Base-by-base conservation (phyloP, 441 rosid genomes). In the Omphalea diandra region DNA sequence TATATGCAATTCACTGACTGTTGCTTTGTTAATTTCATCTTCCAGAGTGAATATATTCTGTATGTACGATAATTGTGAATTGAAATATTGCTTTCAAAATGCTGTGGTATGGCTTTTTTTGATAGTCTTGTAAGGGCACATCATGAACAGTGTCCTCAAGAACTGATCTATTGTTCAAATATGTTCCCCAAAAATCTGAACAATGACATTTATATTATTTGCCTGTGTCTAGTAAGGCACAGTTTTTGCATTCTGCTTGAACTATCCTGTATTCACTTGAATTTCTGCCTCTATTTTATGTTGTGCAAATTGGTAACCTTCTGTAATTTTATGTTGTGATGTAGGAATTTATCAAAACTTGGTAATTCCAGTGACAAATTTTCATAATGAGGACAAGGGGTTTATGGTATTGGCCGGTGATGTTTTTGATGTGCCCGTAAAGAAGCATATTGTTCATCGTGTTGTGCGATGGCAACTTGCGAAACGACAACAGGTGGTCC, bases 391-490 rank as follows among this genome's bases (percentile, higher is more conserved):
- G 77, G 90, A 89, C 41, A 88, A 86, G 69, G 97, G 97, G 63
- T 80, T 87, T 36, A 89, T 88, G 86, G 93, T 87, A 73, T 86
- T 92, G 82, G 87, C 87, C 67, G 99, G 99, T 59, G 99, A 93
- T 78, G 90, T 90, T 74, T 89, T 92, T 81, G 91, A 90, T 82
- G 91, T 89, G 63, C 92, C 97, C n/a, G 83, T 92, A 40, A 83
- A 97, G 76, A 92, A 95, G 82, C 96, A 95, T 81, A 88, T 95
- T 53, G 71, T 95, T 73, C 99, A 90, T 72, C 82, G 90, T 70
- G 97, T 95, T 36, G 96, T 90, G 55, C 76, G 78, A 77, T 94
- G 97, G 96, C 98, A 92, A 82, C 99, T 90, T 75, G 93, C 98
- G 7, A 95, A 95, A 79, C 82, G 93, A 61, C 96, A 90, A 72